Evolutionary conservation across 2,329 filamentous ascomycete genomes (phyloP), one percentile per base, ranked within the genome.

Genomic region (Onygenales sp.): DNA sequence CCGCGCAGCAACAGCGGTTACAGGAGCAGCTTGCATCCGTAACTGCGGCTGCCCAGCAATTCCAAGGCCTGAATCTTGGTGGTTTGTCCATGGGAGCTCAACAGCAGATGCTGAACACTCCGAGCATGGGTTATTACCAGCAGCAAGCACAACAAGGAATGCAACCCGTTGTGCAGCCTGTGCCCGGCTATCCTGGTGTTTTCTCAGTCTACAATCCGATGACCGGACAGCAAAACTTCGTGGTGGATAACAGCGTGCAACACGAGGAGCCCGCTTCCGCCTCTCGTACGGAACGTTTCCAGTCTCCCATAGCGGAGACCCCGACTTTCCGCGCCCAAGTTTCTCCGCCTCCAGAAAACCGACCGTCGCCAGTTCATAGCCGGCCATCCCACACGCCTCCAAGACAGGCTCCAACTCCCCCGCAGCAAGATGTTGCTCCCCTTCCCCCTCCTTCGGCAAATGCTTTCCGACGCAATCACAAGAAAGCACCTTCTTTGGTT

Each of bases 1-100:
- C 90, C 42, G 89, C 95, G 66, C 91, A 95, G 72, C 92, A 97
- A 73, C 90, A 95, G 74, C 86, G 88, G 59, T 82, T 97, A 51
- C 91, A 97, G 73, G 91, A 96, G 73, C 90, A 97, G 73, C 80
- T 97, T 60, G 82, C 89, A 61, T 87, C 77, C 59, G 83, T 96
- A 27, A 93, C 92, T 64, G 84, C 85, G 51, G 87, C 87, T 39
- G 86, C 88, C 56, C 87, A 90, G 71, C 87, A 91, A 70, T 87
- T 91, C 64, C 86, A 90, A 68, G 83, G 82, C 59, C 75, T 95
- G 72, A 89, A 79, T 68, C 67, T 95, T 55, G 84, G 78, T 65
- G 65, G 63, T 47, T 61, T 67, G 42, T 57, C 70, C 52, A 66
- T 61, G 21, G 33, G 13, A 7, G 5, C 42, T 48, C 66, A 68